phyloP scores from a whole-genome alignment of 108 stramenopile species.

The Cyclostephanos tholiformis region DNA sequence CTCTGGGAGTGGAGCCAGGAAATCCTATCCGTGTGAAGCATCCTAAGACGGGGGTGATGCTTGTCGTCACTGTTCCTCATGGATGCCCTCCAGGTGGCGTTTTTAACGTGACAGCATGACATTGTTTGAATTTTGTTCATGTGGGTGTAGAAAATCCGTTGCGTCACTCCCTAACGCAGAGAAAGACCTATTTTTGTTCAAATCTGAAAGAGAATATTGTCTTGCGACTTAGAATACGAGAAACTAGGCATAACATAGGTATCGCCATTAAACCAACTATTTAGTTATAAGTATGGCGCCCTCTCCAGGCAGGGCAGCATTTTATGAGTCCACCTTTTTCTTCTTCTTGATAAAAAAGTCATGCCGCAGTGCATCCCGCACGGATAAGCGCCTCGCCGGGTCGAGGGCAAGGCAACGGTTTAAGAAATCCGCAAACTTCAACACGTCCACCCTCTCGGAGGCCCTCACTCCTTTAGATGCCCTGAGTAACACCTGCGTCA shows the following conservation, averaged over 20 bases:
- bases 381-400: constrained; percentile 72
- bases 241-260: no score
- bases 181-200: no score
- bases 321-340: constrained; percentile 29
- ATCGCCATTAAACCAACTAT: no score
- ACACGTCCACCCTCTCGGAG: constrained; percentile 78
- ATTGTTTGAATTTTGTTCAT: constrained; percentile 2
- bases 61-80: neutral
- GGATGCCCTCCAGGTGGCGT: neutral
- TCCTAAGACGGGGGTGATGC: neutral
- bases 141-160: no score
- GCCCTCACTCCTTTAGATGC: constrained; percentile 77
- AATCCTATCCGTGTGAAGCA: neutral
- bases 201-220: no score
- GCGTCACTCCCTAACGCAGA: no score
- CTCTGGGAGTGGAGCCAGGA: neutral
- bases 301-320: neutral
- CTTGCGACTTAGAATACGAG: no score
- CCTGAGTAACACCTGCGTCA: constrained; percentile 57
- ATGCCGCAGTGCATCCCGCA: constrained; percentile 65
- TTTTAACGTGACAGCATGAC: neutral
- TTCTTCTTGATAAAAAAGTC: constrained; percentile 67
- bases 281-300: no score
- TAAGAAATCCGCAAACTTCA: constrained; percentile 85
- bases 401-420: constrained; percentile 88